These are phyloP conservation scores for Barnettozyma hawaiiensis DNA, from an alignment of 1,139 yeast genomes.

Conservation along the genomic window DNA sequence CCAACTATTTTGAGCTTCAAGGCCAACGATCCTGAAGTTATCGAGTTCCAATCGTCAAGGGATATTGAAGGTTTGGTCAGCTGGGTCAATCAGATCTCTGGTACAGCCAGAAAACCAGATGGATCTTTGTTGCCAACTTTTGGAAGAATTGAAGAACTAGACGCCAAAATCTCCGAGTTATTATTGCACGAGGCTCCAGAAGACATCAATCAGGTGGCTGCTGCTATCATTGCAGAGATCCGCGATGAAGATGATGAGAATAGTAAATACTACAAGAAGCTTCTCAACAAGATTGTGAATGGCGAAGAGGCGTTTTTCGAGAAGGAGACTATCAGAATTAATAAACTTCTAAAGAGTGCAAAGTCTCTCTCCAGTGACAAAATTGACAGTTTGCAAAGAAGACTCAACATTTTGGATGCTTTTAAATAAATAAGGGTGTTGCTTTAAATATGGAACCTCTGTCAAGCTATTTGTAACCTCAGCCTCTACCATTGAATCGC, in stretches of 20 bases:
- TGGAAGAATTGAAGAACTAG: conserved; percentile 47
- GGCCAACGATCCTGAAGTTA: conserved; percentile 57
- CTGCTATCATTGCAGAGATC: conserved; percentile 26
- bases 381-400: conserved; percentile 41
- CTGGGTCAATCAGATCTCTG: conserved; percentile 47
- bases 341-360: conserved; percentile 37
- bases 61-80: conserved; percentile 39
- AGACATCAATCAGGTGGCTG: conserved; percentile 27
- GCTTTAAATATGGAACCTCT: no score
- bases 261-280: conserved; percentile 41
- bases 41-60: conserved; percentile 30
- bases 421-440: conserved; percentile 21
- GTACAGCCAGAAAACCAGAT: conserved; percentile 44
- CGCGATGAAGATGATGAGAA: conserved; percentile 10
- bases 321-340: conserved; percentile 49
- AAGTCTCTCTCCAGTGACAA: conserved; percentile 33
- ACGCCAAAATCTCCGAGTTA: conserved; percentile 31
- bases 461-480: no score
- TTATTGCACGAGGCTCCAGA: conserved; percentile 25
- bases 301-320: conserved; percentile 44
- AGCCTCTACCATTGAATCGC: conserved; percentile 49
- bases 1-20: conserved; percentile 90
- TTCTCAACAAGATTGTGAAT: conserved; percentile 43
- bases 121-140: conserved; percentile 50
- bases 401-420: conserved; percentile 43